These are phyloP conservation scores for Colletotrichum tropicale DNA, from an alignment of 2,329 filamentous ascomycete genomes.

Conservation along the genomic window DNA sequence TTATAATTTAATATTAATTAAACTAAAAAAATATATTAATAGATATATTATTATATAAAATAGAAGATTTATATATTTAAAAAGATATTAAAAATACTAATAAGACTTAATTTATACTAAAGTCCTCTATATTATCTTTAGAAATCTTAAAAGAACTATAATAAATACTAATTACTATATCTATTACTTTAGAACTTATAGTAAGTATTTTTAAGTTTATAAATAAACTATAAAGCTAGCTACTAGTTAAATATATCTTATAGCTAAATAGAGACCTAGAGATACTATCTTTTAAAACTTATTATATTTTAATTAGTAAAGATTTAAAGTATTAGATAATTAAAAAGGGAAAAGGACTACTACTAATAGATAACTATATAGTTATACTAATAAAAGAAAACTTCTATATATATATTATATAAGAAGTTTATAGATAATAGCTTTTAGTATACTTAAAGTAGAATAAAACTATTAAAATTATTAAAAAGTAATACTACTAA, in stretches of 20 bases:
- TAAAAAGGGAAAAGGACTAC: neutral
- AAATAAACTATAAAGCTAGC: no score
- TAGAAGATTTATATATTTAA: neutral
- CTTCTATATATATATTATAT: neutral
- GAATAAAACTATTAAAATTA: neutral
- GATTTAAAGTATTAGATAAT: neutral
- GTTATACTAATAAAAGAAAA: neutral
- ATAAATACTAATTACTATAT: neutral
- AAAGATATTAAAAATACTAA: neutral
- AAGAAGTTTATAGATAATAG: neutral
- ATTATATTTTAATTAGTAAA: no score
- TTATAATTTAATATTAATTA: neutral
- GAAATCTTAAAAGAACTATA: accelerated
- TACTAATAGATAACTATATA: neutral
- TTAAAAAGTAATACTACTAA: neutral
- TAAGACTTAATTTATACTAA: neutral
- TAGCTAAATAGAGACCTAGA: no score
- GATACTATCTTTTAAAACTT: no score
- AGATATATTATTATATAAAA: neutral
- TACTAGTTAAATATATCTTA: no score
- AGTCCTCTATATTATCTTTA: accelerated
- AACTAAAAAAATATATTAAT: neutral
- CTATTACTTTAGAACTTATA: neutral
- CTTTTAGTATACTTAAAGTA: neutral
- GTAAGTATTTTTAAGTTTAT: no score